phyloP scores from a whole-genome alignment of 2,329 filamentous ascomycete genomes.

The Purpureocillium lavendulum region DNA sequence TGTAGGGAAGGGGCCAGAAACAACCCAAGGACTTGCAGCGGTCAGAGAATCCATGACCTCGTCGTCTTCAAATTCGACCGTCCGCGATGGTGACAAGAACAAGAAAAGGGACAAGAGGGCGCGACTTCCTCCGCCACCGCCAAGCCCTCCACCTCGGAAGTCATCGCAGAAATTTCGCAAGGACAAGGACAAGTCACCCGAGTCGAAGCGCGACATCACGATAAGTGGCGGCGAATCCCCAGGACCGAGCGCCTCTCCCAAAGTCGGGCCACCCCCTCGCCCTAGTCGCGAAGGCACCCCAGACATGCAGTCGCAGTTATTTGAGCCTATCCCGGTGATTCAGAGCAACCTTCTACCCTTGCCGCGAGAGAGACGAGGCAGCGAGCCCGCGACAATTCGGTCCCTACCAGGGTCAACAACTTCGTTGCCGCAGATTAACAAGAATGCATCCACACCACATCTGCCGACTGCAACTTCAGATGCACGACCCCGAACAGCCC shows the following conservation, averaged over 20 bases:
- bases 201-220: slow-evolving; percentile 16
- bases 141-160: slow-evolving; percentile 54
- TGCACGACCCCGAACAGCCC: slow-evolving; percentile 46
- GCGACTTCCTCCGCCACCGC: slow-evolving; percentile 38
- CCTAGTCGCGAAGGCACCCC: slow-evolving; percentile 63
- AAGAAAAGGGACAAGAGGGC: slow-evolving; percentile 32
- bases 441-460: slow-evolving; percentile 23
- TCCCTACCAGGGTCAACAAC: slow-evolving; percentile 25
- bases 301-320: slow-evolving; percentile 48
- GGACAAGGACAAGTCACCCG: slow-evolving; percentile 26
- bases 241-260: slow-evolving; percentile 14
- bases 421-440: slow-evolving; percentile 17
- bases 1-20: slow-evolving; percentile 40
- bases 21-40: slow-evolving; percentile 49
- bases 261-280: slow-evolving; percentile 41
- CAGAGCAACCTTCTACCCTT: slow-evolving; percentile 52
- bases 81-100: slow-evolving; percentile 41
- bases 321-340: slow-evolving; percentile 44
- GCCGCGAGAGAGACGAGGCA: slow-evolving; percentile 39
- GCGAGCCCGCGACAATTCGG: slow-evolving; percentile 25
- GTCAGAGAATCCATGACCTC: slow-evolving; percentile 64
- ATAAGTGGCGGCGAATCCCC: too few species aligned
- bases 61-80: slow-evolving; percentile 64
- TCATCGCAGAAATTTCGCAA: slow-evolving; percentile 48
- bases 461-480: slow-evolving; percentile 2